Evolutionary conservation across 129 eudicot genomes (phyloP), one percentile per base, ranked within the genome.

Genomic region (Helichrysum umbraculigerum): DNA sequence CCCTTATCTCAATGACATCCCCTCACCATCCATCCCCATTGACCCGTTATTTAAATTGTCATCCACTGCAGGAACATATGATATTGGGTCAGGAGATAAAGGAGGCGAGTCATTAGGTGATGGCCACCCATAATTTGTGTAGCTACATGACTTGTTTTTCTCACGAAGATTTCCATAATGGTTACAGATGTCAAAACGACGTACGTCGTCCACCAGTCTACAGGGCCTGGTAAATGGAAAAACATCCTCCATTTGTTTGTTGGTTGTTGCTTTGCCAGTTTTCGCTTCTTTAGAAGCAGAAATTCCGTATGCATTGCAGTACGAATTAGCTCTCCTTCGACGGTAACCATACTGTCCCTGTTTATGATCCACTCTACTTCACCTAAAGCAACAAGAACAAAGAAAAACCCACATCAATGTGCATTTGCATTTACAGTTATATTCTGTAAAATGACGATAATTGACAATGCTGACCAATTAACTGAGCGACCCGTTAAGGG

Each of bases 221-320:
- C 74, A 2, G 74, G 83, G 20, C 74, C 69, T 7, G 83, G 83
- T 34, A 79, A 58, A 52, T 29, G 0, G 57, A 79, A 79, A 21
- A 74, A 39, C 41, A 79, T 66, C 39, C 50, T 63, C 83, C 83
- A 79, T 9, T 68, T 66, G 58, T 56, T 67, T 3, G 69, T 79
- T 5, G 78, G 78, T 74, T 69, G 64, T 34, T 56, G n/a, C 7
- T 72, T 41, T 7, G 64, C 66, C 4, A 44, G 78, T 17, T 66
- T 64, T 34, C 68, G 72, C 2, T 11, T 64, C 4, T 16, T 17
- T 34, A 70, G 28, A 7, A 30, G 12, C 1, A 35, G 68, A 5
- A 15, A 7, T 19, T 56, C 60, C 7, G 62, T 16, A 14, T 12
- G 41, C 35, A 73, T 28, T 15, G 72, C 61, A n/a, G 69, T 79